A percentile compares a stretch with the other conserved stretches of the same genome.
Conservation (phyloP, 768 basidiomycete species). For the Leccinum olivaceopallidum region DNA sequence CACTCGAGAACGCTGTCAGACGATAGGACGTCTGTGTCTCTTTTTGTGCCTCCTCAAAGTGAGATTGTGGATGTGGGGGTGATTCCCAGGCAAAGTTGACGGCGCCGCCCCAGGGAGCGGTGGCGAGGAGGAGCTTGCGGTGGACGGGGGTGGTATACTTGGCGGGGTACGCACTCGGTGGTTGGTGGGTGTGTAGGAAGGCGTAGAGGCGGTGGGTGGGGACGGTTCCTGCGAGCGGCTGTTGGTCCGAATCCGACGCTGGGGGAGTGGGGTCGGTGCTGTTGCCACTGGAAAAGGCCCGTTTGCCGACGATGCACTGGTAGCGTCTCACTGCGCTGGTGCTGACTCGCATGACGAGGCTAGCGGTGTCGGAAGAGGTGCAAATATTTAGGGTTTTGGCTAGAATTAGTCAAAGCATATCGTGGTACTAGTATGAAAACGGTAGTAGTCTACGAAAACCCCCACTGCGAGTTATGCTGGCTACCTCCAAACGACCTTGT, state of each 20-base stretch:
- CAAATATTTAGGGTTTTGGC: not conserved
- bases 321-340: not conserved
- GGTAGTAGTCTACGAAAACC: no score
- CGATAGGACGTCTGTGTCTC: conserved; percentile 25
- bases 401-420: no score
- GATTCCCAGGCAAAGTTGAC: conserved; percentile 60
- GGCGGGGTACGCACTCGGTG: conserved; percentile 51
- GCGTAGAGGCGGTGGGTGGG: conserved; percentile 54
- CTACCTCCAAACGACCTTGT: no score
- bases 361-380: not conserved
- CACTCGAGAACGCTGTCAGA: conserved; percentile 53
- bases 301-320: not conserved
- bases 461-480: no score
- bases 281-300: not conserved
- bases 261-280: not conserved
- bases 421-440: no score
- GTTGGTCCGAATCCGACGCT: conserved; percentile 21
- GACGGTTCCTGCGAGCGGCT: conserved; percentile 47
- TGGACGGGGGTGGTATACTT: conserved; percentile 50
- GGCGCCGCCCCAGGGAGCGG: conserved; percentile 48
- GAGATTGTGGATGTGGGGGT: conserved; percentile 11
- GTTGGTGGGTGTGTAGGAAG: conserved; percentile 50
- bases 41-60: conserved; percentile 5
- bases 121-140: conserved; percentile 46
- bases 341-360: not conserved